phyloP scores from a whole-genome alignment of 805 yeast genomes.

The Teunomyces cretensis region DNA sequence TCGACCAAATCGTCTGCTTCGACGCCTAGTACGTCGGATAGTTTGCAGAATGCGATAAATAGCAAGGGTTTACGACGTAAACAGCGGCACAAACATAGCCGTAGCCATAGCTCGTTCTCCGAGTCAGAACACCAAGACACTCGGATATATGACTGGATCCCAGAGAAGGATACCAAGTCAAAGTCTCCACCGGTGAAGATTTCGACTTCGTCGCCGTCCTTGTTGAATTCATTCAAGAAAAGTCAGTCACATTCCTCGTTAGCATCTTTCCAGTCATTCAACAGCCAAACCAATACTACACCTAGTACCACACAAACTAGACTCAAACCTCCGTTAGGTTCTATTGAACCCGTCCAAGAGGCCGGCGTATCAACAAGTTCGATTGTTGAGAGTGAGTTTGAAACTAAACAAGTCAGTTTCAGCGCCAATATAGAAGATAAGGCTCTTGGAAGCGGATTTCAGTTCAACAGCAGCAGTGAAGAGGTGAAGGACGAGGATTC shows the following conservation, averaged over 20 bases:
- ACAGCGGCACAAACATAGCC: constrained; percentile 7
- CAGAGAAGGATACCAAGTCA: not conserved
- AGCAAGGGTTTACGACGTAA: not conserved
- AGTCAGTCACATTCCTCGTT: constrained; percentile 7
- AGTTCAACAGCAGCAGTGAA: not conserved
- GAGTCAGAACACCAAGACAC: constrained; percentile 1
- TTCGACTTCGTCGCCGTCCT: constrained; percentile 3
- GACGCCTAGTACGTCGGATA: constrained; percentile 7
- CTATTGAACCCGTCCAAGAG: constrained; percentile 1
- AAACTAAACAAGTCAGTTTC: constrained; percentile 13
- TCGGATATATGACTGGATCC: not conserved
- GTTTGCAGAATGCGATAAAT: constrained; percentile 4
- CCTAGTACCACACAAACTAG: constrained; percentile 1
- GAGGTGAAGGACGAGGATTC: not conserved
- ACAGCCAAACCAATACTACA: constrained; percentile 1
- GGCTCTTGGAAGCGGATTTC: not conserved
- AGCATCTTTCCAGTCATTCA: constrained; percentile 5
- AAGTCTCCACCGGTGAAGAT: not conserved
- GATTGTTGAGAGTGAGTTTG: constrained; percentile 8
- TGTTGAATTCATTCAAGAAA: not conserved
- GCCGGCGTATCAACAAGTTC: constrained; percentile 4
- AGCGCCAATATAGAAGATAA: not conserved
- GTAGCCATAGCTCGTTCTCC: constrained; percentile 9
- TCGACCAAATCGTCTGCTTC: constrained; percentile 11
- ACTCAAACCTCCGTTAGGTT: constrained; percentile 6